Percentiles rank a stretch among this genome's conserved stretches.
Conservation (phyloP, 2,329 filamentous ascomycete genomes). For the Pseudocercospora cruenta region DNA sequence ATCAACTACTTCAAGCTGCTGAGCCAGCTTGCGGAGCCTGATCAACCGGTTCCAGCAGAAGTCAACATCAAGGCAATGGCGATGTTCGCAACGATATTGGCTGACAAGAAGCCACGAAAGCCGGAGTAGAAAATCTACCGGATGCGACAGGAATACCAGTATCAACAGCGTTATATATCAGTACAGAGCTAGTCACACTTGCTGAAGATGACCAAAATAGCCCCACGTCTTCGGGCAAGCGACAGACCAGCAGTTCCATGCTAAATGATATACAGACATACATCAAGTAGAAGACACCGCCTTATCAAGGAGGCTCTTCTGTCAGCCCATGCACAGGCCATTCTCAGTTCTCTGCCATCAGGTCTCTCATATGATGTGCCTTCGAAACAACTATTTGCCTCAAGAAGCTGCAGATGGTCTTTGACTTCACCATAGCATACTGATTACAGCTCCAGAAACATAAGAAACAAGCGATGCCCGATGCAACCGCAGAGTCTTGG, state of each 20-base stretch:
- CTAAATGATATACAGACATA: too few relatives aligned
- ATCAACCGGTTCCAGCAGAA: slow-evolving; percentile 53
- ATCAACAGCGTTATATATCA: background rate
- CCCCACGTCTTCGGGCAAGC: background rate
- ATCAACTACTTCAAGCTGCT: slow-evolving; percentile 62
- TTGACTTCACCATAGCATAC: too few relatives aligned
- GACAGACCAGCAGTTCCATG: background rate
- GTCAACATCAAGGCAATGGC: slow-evolving; percentile 55
- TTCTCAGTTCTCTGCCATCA: too few relatives aligned
- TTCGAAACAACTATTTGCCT: too few relatives aligned
- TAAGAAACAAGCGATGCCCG: too few relatives aligned
- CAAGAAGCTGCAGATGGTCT: too few relatives aligned
- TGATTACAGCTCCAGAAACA: too few relatives aligned
- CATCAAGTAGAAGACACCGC: too few relatives aligned
- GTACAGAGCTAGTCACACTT: background rate
- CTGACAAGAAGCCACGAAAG: slow-evolving; percentile 44
- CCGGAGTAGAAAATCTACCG: slow-evolving; percentile 20
- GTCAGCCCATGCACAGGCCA: too few relatives aligned
- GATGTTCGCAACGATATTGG: slow-evolving; percentile 55
- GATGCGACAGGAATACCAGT: background rate
- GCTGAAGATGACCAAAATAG: background rate
- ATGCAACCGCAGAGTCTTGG: background rate
- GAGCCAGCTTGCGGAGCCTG: slow-evolving; percentile 49
- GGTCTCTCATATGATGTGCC: too few relatives aligned
- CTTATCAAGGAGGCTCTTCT: too few relatives aligned